Conservation (phyloP, 1,284 basidiomycete genomes). For the Porogramme epimiltina region DNA sequence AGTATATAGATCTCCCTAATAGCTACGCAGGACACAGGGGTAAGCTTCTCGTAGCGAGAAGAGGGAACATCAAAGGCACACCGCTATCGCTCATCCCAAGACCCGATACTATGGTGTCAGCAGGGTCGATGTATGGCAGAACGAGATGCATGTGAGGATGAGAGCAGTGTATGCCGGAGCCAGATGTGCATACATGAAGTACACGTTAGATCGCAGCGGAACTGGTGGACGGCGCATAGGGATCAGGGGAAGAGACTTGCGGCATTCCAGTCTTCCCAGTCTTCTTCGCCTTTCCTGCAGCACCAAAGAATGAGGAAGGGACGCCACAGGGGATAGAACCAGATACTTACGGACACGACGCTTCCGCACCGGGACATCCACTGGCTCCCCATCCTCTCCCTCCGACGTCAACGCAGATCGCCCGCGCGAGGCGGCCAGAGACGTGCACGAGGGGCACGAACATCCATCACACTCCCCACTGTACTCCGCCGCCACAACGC, state of each 20-base stretch:
- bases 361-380: slow-evolving; percentile 2
- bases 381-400: slow-evolving; percentile 3
- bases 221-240: slow-evolving; percentile 20
- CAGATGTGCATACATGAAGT: no score
- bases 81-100: no score
- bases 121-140: no score
- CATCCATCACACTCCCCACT: neutral
- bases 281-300: slow-evolving; percentile 10
- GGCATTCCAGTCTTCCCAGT: neutral
- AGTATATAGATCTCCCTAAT: no score
- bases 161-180: no score
- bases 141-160: no score
- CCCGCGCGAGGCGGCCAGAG: slow-evolving; percentile 6
- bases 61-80: no score
- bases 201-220: neutral
- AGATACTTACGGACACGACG: slow-evolving; percentile 14
- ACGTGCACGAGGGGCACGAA: slow-evolving; percentile 14
- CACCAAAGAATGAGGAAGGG: neutral
- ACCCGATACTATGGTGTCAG: no score
- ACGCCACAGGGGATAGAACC: neutral
- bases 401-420: slow-evolving; percentile 5
- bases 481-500: slow-evolving; percentile 4
- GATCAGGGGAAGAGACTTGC: slow-evolving; percentile 9
- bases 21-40: no score
- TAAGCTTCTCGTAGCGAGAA: no score